A percentile compares a stretch with the other conserved stretches of the same genome.
phyloP scores from a whole-genome alignment of 306 rosid genomes.

The Quercus mongolica region DNA sequence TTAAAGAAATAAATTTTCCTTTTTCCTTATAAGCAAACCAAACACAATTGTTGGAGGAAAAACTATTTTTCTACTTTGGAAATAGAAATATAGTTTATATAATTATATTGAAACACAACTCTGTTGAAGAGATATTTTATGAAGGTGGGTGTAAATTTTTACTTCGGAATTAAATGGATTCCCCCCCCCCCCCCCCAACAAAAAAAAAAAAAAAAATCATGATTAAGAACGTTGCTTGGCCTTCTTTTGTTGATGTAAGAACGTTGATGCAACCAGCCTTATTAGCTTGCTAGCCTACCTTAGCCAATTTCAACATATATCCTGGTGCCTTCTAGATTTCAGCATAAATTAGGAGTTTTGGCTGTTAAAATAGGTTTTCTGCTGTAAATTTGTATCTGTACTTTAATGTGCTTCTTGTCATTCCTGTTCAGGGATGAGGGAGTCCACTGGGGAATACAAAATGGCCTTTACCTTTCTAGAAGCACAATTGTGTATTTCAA shows the following conservation, averaged over 20 bases:
- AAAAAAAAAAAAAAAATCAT: not conserved
- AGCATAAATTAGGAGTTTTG: not conserved
- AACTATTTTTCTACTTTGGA: too few species aligned
- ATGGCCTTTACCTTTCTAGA: conserved; percentile 93
- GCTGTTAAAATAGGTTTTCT: not conserved
- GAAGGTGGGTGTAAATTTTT: too few species aligned
- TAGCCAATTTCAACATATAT: not conserved
- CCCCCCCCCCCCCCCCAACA: too few species aligned
- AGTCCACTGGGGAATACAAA: conserved; percentile 99
- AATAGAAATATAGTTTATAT: too few species aligned
- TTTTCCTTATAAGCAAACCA: too few species aligned
- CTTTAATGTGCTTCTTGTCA: not conserved
- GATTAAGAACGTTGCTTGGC: not conserved
- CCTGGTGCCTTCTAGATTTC: not conserved
- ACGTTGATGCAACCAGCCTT: not conserved
- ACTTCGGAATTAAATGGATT: too few species aligned
- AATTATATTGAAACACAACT: too few species aligned
- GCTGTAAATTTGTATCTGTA: conserved; percentile 10
- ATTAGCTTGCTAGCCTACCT: not conserved
- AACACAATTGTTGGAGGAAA: too few species aligned
- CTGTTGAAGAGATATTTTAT: too few species aligned
- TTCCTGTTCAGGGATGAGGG: conserved; percentile 78
- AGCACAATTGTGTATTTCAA: conserved; percentile 87
- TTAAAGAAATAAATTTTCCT: too few species aligned
- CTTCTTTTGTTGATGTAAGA: conserved; percentile 20